A percentile compares a stretch with the other conserved stretches of the same genome.
These are phyloP conservation scores for Magnolia sinica DNA, from an alignment of 164 flowering plant genomes.

Conservation along the genomic window DNA sequence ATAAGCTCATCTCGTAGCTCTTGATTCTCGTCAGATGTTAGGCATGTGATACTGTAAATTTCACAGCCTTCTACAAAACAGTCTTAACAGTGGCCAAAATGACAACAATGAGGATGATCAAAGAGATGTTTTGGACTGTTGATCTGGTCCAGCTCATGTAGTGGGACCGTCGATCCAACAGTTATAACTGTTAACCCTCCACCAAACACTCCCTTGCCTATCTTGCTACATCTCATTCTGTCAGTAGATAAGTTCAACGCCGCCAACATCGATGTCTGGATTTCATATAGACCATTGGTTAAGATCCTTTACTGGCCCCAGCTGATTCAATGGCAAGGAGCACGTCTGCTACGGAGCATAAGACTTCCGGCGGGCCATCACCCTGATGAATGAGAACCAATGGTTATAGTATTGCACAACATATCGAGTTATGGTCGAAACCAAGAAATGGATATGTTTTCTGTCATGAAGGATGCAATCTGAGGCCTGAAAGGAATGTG, in stretches of 20 bases:
- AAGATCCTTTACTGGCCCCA: background rate
- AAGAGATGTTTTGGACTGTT: background rate
- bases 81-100: background rate
- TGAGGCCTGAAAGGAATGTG: slow-evolving; percentile 20
- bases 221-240: background rate
- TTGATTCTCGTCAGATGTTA: too few relatives aligned
- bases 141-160: background rate
- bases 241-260: background rate
- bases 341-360: background rate
- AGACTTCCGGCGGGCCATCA: background rate
- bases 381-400: background rate
- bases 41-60: background rate
- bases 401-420: background rate
- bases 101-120: background rate
- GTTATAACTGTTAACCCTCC: background rate
- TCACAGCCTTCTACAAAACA: background rate
- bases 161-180: background rate
- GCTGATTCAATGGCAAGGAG: background rate
- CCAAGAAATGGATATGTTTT: background rate
- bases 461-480: slow-evolving; percentile 8
- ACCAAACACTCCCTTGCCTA: background rate
- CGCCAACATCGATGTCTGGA: background rate
- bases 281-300: background rate
- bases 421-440: background rate
- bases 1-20: too few relatives aligned